Evolutionary conservation across 2,329 filamentous ascomycete genomes (phyloP).

Genomic region (Fusarium brachygibbosum): DNA sequence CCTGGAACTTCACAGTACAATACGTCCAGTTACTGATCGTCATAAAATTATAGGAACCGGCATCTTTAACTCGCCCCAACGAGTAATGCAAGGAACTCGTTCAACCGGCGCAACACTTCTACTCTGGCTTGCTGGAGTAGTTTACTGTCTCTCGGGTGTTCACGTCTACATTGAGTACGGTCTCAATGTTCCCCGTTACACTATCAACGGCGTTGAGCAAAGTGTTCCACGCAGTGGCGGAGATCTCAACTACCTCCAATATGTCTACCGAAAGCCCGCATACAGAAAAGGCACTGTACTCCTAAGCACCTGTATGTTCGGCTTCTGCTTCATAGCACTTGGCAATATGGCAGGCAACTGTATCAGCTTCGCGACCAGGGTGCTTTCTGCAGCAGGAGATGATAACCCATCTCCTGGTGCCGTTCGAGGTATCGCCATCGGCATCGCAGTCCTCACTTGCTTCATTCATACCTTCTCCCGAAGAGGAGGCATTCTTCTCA

Average conservation of each 20-base stretch:
- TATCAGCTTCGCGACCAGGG: constrained; percentile 60
- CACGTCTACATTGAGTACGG: constrained; percentile 62
- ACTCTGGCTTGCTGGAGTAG: constrained; percentile 57
- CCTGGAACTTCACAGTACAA: background rate
- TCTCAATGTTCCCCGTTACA: constrained; percentile 60
- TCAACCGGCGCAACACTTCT: constrained; percentile 55
- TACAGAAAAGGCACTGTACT: constrained; percentile 54
- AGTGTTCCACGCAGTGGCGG: constrained; percentile 61
- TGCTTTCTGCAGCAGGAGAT: constrained; percentile 54
- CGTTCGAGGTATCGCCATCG: constrained; percentile 63
- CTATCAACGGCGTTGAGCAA: constrained; percentile 56
- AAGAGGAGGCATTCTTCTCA: constrained; percentile 63
- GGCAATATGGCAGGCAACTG: constrained; percentile 65
- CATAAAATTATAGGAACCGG: constrained; percentile 50
- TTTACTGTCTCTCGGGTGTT: constrained; percentile 55
- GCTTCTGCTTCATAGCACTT: constrained; percentile 59
- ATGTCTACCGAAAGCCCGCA: constrained; percentile 57
- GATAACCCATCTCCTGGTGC: constrained; percentile 48
- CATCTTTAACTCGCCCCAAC: constrained; percentile 54
- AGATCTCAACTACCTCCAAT: constrained; percentile 65
- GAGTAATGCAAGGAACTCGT: constrained; percentile 53
- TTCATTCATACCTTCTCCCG: constrained; percentile 64
- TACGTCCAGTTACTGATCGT: constrained; percentile 29
- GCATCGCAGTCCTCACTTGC: constrained; percentile 58
- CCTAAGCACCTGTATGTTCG: constrained; percentile 61